Evolutionary conservation across 2,329 filamentous ascomycete species (phyloP), one percentile per base, ranked within the genome.

Genomic region (Beauveria scarabaeidicola): DNA sequence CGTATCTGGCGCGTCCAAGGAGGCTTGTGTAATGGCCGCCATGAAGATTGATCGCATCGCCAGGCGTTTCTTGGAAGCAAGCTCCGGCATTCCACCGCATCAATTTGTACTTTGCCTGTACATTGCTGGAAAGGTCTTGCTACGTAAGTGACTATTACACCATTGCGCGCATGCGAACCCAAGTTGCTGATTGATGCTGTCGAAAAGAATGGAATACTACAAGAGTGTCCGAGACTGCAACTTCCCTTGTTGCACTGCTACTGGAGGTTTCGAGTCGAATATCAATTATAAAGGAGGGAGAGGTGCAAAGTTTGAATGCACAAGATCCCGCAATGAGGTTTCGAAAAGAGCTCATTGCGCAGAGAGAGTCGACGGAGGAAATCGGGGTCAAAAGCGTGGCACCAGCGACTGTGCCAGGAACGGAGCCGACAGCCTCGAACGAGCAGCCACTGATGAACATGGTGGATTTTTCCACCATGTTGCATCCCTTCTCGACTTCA

Each of bases 71-170:
- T 66, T 77, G 1, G 67, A 69, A 19, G 63, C 67, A 64, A 65
- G 70, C 62, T 50, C 67, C 43, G 66, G 68, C 1, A 65, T 71
- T 58, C 65, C 68, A 29, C 69, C 63, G 50, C 66, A 66, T 0
- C 74, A 75, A 51, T 75, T 76, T 61, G 67, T 69, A 3, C 74
- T 76, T 52, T 77, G 74, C 52, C 61, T 72, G 0, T 77, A 75
- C 47, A 66, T 77, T 72, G 44, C 62, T 66, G 17, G 69, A 69
- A 2, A 73, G 75, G 59, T 64, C 69, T 25, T 60, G 10, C n/a
- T 60, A 1, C 10, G 58, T 62, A 53, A 21, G 61, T 58, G 10
- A 1, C 15, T 23, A 2, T 6, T 19, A 5, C 5, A n/a, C 9
- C 9, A 9, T 32, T 32, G 11, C 3, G 15, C 9, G 19, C 13